Evolutionary conservation across 371 early-diverging fungal genomes (phyloP), one percentile per base, ranked within the genome.

Genomic region (Coemansia sp.): DNA sequence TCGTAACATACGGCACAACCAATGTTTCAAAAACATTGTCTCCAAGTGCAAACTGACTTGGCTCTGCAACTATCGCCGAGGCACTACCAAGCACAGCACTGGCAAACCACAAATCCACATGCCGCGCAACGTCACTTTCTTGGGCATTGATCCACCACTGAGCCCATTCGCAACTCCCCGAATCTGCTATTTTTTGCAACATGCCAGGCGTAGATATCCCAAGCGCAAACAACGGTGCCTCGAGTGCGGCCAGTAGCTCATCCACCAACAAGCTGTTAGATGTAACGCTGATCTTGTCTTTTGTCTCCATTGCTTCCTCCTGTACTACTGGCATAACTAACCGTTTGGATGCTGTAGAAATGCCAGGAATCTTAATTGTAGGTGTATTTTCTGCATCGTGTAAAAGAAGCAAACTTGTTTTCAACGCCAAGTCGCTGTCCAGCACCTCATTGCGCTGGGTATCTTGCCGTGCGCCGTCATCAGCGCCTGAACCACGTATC

Each of bases 21-120:
- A 67, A 26, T 14, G 39, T 55, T 14, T 44, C 20, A 12, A 56
- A 47, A 12, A 26, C 57, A 20, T 42, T 9, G 1, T 64, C 57
- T 20, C 28, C 16, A 12, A 44, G 5, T 20, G 20, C 39, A 7
- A 12, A 16, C 5, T 23, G 21, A 1, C 12, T n/a, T 11, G 42
- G 21, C n/a, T 39, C 69, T 3, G 69, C 50, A 7, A 71, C 1
- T 1, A 52, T 28, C n/a, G 11, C 23, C 1, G 75, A 52, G 7
- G 52, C 47, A 2, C 52, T 30, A n/a, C 56, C 67, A 18, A 75
- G 21, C 21, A 75, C 60, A 3, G 61, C 18, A 11, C 59, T 50
- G 2, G 60, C 44, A 58, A 72, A 72, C 77, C 77, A 75, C 12
- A 59, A 61, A 0, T 68, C 77, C 42, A 68, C 20, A 23, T 58